Evolutionary conservation across 73 alveolate species (phyloP), one percentile per base, ranked within the genome.

Genomic region (Loxodes magnus): DNA sequence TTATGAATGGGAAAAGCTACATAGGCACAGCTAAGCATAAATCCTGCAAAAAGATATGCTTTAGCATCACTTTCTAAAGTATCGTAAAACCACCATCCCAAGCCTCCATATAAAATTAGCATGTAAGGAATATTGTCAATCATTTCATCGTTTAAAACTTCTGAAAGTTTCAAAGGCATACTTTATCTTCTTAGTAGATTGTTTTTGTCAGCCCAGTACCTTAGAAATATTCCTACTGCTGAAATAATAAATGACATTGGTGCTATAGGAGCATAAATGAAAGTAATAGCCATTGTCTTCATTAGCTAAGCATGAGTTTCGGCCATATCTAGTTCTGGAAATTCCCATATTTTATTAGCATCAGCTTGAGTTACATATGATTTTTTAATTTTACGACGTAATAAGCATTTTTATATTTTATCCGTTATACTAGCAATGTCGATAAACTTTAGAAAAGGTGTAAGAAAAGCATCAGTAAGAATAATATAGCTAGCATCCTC

Each of bases 171-270:
- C 51, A 53, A 73, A 29, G 90, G 84, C 15, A 35, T 17, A 16
- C 31, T 19, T 54, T 70, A 44, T 31, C 80, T 62, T 42, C 90
- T 37, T 6, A 77, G 56, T 5, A 77, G 35, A 3, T 62, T 52
- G 23, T 31, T 28, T 35, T 71, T 71, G 37, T 69, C 82, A 5
- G 61, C 72, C 90, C 90, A 77, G 36, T 70, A 77, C 16, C 51
- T 51, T 41, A 62, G 21, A 33, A 60, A 5, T 16, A 51, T 27
- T n/a, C 80, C 80, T 4, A 36, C 54, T 10, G 44, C 33, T 15
- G 72, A 69, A 23, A 69, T 37, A 6, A 69, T 60, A 17, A 74
- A 28, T 10, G 74, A 35, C 27, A 70, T 14, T 10, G 90, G 90
- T 20, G 63, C 4, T 2, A 77, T 12, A 0, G 90, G 80, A 20